phyloP scores from a whole-genome alignment of 768 basidiomycete genomes.

The Hirschioporus abietinus region DNA sequence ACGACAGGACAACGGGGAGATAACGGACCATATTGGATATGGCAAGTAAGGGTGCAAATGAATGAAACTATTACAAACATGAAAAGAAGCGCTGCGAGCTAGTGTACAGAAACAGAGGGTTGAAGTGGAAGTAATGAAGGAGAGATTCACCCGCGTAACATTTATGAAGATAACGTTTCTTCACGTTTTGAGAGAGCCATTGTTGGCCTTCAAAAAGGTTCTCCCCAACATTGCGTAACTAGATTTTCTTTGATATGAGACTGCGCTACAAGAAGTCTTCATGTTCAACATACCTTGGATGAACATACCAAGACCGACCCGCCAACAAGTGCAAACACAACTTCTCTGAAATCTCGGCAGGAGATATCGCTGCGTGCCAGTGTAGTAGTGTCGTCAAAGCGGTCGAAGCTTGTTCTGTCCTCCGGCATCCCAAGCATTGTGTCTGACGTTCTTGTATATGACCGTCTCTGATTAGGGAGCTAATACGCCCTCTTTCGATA shows the following conservation, averaged over 20 bases:
- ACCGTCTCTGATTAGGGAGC: slow-evolving; percentile 11
- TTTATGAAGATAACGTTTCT: slow-evolving; percentile 52
- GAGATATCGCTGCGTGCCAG: slow-evolving; percentile 99
- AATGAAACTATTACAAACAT: neutral
- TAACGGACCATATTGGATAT: neutral
- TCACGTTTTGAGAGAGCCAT: slow-evolving; percentile 97
- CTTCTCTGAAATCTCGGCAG: slow-evolving; percentile 97
- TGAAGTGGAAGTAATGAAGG: neutral
- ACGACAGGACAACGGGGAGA: neutral
- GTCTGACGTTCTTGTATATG: too few species aligned
- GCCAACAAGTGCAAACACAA: slow-evolving; percentile 93
- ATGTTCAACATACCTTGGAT: slow-evolving; percentile 71
- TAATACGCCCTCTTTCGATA: slow-evolving; percentile 28
- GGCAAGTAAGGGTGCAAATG: neutral
- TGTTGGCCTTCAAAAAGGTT: slow-evolving; percentile 96
- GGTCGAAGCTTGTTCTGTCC: slow-evolving; percentile 99
- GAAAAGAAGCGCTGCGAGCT: neutral
- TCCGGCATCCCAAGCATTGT: too few species aligned
- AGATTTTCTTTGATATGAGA: neutral
- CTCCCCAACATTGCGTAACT: slow-evolving; percentile 97
- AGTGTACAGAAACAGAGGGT: neutral
- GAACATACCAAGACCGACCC: slow-evolving; percentile 98
- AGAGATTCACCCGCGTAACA: neutral
- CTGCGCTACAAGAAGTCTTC: neutral
- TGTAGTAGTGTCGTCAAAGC: slow-evolving; percentile 99